A percentile compares a stretch with the other conserved stretches of the same genome.
Evolutionary conservation across 2,329 filamentous ascomycete genomes (phyloP).

Genomic region (Aspergillus fumigatus): DNA sequence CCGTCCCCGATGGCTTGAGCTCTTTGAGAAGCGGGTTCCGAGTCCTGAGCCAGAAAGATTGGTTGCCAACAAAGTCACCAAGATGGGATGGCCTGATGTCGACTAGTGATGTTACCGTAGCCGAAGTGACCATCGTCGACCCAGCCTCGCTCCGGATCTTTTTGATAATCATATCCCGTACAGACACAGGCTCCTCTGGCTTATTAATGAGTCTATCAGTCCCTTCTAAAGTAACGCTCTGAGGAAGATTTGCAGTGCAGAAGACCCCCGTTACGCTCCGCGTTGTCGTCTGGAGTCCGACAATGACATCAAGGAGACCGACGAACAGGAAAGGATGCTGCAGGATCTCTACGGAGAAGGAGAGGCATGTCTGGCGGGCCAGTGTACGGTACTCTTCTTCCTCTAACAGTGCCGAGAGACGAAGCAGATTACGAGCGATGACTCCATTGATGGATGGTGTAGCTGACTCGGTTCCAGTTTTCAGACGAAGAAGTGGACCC

Average conservation of each 20-base stretch:
- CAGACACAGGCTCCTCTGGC: conserved; percentile 20
- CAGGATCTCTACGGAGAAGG: conserved; percentile 86
- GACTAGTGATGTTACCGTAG: conserved; percentile 31
- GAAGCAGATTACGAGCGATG: conserved; percentile 81
- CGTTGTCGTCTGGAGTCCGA: conserved; percentile 68
- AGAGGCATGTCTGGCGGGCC: conserved; percentile 70
- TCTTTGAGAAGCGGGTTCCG: conserved; percentile 37
- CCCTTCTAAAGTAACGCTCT: conserved; percentile 2
- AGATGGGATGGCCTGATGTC: conserved; percentile 32
- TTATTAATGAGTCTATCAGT: conserved; percentile 14
- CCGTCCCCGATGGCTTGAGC: conserved; percentile 27
- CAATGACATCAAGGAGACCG: conserved; percentile 70
- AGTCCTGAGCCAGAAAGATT: conserved; percentile 35
- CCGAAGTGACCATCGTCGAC: conserved; percentile 27
- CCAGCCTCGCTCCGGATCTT: conserved; percentile 34
- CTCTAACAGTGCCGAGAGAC: conserved; percentile 65
- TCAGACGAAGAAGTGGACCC: conserved; percentile 69
- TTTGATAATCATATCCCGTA: conserved; percentile 26
- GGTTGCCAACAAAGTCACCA: conserved; percentile 31
- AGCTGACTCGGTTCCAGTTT: conserved; percentile 91
- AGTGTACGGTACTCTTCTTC: conserved; percentile 60
- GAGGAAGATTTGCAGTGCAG: conserved; percentile 29
- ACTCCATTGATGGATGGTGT: conserved; percentile 87
- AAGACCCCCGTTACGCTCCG: conserved; percentile 55
- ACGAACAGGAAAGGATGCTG: conserved; percentile 93